Base-by-base conservation (phyloP, 495 filamentous ascomycete species). In the Annulohypoxylon stygium region DNA sequence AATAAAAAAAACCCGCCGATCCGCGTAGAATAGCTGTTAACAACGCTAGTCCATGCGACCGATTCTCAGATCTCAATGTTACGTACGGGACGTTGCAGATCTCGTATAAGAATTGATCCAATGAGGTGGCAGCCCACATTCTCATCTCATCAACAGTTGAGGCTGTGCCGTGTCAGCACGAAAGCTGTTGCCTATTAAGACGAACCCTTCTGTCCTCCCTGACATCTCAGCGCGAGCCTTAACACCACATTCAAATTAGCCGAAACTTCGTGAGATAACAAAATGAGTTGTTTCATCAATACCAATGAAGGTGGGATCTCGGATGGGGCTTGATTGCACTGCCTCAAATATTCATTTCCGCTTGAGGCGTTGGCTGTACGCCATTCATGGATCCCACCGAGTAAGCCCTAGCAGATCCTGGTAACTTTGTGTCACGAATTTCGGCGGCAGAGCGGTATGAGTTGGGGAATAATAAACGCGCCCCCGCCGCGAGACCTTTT, bases 291-390 rank as follows among this genome's bases (percentile, higher is more conserved):
- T 73, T 68, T 64, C 70, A 73, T 54, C 30, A 18, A 67, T 64
- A 57, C 57, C 26, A 60, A 68, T 60, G 39, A 20, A 51, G 60
- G 50, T 37, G 33, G 48, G 54, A 26, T 14, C 54, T 55, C 26
- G 36, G 61, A 69, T 60, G 65, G 65, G 39, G 53, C 25, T 47
- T 45, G 33, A 41, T 11, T 65, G 61, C 70, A 73, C 61, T 54
- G 70, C 70, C 70, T 69, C 70, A 54, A 37, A 65, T 60, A 14
- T 65, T 67, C 69, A 72, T 72, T 72, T 72, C 61, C 53, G 67
- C 23, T 55, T 12, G 37, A 58, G 53, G 23, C 14, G 30, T 37
- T 57, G 53, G 37, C 23, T 30, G 25, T 54, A 2, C 6, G 10
- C 48, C 1, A 25, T 51, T 4, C 12, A 18, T 7, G 4, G 48